Evolutionary conservation across 768 basidiomycete genomes (phyloP).

Genomic region (Solioccasus polychromus): DNA sequence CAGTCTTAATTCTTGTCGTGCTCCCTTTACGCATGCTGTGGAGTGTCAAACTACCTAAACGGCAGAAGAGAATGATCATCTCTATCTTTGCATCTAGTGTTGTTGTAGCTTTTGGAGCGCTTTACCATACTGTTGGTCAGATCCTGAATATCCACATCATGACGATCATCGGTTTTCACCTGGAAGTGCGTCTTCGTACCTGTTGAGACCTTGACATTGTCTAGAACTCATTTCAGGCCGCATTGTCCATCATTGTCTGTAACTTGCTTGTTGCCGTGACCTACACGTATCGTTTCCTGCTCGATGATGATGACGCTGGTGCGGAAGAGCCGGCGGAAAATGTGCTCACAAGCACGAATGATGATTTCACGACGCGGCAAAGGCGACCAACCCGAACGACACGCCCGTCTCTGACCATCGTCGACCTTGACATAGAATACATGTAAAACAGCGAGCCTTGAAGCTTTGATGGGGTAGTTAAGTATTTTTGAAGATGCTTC

Average conservation of each 20-base stretch:
- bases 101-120: neutral
- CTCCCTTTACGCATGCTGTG: conserved; percentile 15
- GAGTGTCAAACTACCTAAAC: conserved; percentile 12
- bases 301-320: neutral
- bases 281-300: conserved; percentile 7
- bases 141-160: neutral
- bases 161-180: neutral
- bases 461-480: too few species aligned
- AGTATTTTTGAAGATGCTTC: too few species aligned
- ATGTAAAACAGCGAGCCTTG: too few species aligned
- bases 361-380: neutral
- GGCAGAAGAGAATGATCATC: conserved; percentile 16
- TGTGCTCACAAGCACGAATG: neutral
- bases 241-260: conserved; percentile 4
- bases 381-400: neutral
- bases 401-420: neutral
- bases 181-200: neutral
- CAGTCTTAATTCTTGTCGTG: neutral
- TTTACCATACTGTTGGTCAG: neutral
- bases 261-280: conserved; percentile 15
- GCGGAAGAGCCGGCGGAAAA: too few species aligned
- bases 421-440: neutral
- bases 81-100: conserved; percentile 9
- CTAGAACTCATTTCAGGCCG: neutral
- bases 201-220: too few species aligned